Conservation (phyloP, 1,139 yeast genomes). For the Suhomyces panamericanus region DNA sequence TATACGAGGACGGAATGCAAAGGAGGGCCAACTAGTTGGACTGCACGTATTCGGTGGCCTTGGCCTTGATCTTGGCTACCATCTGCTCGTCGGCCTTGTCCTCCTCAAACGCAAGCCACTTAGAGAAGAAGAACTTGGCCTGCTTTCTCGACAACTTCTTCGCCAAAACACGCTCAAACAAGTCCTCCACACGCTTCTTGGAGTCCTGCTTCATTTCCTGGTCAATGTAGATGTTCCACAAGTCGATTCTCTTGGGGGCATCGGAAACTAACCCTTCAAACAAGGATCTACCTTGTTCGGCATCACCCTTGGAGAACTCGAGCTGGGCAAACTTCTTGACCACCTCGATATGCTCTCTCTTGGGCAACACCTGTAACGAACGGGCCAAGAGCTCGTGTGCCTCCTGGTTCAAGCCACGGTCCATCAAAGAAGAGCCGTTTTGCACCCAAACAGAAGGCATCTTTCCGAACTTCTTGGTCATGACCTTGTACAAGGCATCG, state of each 20-base stretch:
- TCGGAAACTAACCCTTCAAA: slow-evolving; percentile 90
- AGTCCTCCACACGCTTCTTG: slow-evolving; percentile 64
- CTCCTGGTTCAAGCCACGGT: slow-evolving; percentile 54
- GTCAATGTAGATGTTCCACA: slow-evolving; percentile 94
- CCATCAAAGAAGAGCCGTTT: slow-evolving; percentile 74
- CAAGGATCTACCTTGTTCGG: slow-evolving; percentile 92
- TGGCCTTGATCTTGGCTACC: slow-evolving; percentile 83
- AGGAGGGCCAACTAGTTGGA: slow-evolving; percentile 1
- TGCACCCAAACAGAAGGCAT: slow-evolving; percentile 72
- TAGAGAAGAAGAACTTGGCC: slow-evolving; percentile 91
- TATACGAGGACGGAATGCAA: slow-evolving; percentile 1
- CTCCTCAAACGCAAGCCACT: slow-evolving; percentile 85
- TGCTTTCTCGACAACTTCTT: slow-evolving; percentile 83
- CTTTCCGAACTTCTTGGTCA: slow-evolving; percentile 81
- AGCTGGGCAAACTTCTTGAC: slow-evolving; percentile 87
- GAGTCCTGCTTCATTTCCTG: slow-evolving; percentile 72
- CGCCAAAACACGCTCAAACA: slow-evolving; percentile 75
- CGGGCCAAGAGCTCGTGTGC: slow-evolving; percentile 71
- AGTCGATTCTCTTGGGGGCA: slow-evolving; percentile 87
- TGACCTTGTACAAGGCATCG: slow-evolving; percentile 60
- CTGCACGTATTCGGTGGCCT: slow-evolving; percentile 77
- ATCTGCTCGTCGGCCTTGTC: slow-evolving; percentile 66
- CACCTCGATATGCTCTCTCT: slow-evolving; percentile 74
- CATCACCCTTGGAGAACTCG: slow-evolving; percentile 82
- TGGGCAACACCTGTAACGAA: slow-evolving; percentile 72